Conservation (phyloP, 75 land plant genomes). For the Cunninghamia lanceolata region DNA sequence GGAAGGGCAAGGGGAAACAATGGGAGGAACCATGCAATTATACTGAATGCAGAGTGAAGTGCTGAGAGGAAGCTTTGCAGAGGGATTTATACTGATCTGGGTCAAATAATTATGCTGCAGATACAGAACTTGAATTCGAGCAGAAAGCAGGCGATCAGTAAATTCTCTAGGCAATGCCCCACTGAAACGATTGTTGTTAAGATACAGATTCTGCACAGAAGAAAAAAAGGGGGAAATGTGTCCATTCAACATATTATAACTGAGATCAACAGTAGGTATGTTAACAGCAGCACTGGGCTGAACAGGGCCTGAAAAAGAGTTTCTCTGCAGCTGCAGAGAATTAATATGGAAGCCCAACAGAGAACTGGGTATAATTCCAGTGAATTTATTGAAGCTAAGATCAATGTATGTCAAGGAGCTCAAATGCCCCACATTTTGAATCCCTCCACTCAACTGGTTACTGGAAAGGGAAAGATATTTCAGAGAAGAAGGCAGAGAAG, state of each 20-base stretch:
- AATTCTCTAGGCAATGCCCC: conserved; percentile 64
- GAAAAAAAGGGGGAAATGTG: conserved; percentile 47
- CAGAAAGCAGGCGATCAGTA: conserved; percentile 42
- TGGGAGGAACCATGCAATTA: conserved; percentile 71
- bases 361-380: conserved; percentile 53
- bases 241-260: conserved; percentile 63
- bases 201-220: conserved; percentile 56
- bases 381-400: conserved; percentile 66
- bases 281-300: conserved; percentile 26
- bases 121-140: conserved; percentile 52
- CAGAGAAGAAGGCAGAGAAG: conserved; percentile 59
- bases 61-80: conserved; percentile 45
- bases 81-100: conserved; percentile 33
- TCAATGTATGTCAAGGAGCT: conserved; percentile 50
- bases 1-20: conserved; percentile 61
- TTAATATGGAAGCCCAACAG: conserved; percentile 51
- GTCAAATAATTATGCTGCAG: conserved; percentile 78
- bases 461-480: conserved; percentile 58
- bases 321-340: conserved; percentile 61
- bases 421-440: conserved; percentile 29
- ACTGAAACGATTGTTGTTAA: conserved; percentile 75
- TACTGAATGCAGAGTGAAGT: conserved; percentile 70
- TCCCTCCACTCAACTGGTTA: conserved; percentile 51
- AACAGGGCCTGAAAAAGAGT: conserved; percentile 52
- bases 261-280: conserved; percentile 61